Conservation (phyloP, 2,329 filamentous ascomycete species). For the Cladophialophora immunda region DNA sequence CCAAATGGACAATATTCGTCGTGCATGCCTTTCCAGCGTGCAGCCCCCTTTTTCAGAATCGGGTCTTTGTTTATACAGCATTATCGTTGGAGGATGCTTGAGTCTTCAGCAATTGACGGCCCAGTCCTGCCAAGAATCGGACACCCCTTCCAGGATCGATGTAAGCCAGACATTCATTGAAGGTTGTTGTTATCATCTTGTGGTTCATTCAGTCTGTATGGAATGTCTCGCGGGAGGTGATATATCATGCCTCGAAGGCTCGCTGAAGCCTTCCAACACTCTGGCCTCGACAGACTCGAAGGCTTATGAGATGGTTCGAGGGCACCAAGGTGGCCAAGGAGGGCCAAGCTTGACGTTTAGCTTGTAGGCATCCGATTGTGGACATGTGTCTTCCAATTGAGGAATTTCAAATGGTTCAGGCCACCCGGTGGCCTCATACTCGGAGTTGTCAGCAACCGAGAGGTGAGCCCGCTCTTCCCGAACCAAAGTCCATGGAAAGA, state of each 20-base stretch:
- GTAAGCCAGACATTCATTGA: background rate
- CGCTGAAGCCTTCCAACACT: background rate
- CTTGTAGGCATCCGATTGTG: background rate
- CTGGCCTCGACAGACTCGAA: background rate
- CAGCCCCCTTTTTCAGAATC: too few species aligned
- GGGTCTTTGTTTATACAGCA: too few species aligned
- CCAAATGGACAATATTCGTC: background rate
- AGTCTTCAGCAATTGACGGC: background rate
- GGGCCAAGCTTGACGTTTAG: background rate
- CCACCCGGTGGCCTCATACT: background rate
- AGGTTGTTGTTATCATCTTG: background rate
- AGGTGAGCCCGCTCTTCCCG: background rate
- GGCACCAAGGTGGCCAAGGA: background rate
- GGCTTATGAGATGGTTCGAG: background rate
- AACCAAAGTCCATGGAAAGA: background rate
- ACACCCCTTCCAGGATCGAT: background rate
- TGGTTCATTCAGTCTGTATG: background rate
- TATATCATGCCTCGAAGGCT: background rate
- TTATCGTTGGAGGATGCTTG: background rate
- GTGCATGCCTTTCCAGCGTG: background rate
- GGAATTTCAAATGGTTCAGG: background rate
- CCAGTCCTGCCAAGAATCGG: too few species aligned
- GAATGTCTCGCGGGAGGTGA: background rate
- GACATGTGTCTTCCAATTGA: background rate
- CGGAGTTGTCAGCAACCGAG: background rate